Evolutionary conservation across 192 early-diverging fungal species (phyloP).

Genomic region (Allomyces javanicus): DNA sequence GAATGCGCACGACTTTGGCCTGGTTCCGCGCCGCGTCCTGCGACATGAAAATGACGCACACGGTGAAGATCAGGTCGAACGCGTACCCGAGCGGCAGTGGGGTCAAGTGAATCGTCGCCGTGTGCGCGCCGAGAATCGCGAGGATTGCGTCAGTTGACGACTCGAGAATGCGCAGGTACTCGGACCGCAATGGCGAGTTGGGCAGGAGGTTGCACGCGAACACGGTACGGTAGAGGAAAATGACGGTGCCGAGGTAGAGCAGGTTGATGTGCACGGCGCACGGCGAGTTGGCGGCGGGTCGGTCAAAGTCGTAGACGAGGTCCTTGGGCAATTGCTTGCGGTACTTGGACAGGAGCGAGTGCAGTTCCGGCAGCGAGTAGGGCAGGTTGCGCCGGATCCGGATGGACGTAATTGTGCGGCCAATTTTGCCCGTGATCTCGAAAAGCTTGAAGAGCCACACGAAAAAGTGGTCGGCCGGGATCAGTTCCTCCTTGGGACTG

Average conservation of each 20-base stretch:
- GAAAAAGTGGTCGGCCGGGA: not conserved
- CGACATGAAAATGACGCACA: not conserved
- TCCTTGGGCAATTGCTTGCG: not conserved
- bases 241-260: not conserved
- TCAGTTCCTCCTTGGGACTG: not conserved
- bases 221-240: not conserved
- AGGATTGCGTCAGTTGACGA: not conserved
- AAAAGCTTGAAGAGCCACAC: not conserved
- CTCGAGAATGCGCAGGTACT: constrained; percentile 1
- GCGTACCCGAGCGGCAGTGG: not conserved
- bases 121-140: not conserved
- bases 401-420: not conserved
- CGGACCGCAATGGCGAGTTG: not conserved
- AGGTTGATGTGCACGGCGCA: not conserved
- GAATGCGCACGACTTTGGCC: not conserved
- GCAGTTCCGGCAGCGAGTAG: not conserved
- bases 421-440: not conserved
- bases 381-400: not conserved
- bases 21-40: not conserved
- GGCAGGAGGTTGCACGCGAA: not conserved
- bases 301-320: not conserved
- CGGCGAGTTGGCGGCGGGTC: not conserved
- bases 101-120: not conserved
- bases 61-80: not conserved
- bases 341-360: not conserved